A percentile compares a stretch with the other conserved stretches of the same genome.
Conservation (phyloP, 1,284 basidiomycete genomes). For the Mycena citricolor region DNA sequence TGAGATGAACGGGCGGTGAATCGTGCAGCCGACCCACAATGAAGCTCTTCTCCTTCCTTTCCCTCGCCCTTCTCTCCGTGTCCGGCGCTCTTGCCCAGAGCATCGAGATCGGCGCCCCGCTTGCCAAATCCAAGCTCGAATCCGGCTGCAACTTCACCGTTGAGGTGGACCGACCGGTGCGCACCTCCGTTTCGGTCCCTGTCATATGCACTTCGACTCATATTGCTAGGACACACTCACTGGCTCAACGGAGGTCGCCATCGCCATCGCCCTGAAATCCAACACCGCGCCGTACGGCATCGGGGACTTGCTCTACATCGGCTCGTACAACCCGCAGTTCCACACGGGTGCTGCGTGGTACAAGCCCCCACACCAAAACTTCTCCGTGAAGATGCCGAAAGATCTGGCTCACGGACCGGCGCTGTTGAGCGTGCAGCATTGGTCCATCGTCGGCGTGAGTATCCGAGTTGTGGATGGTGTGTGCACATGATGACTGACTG, state of each 20-base stretch:
- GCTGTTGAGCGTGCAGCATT: constrained; percentile 36
- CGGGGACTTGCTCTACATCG: constrained; percentile 46
- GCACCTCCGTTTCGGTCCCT: too few relatives aligned
- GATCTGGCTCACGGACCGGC: constrained; percentile 28
- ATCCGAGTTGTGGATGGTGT: neutral
- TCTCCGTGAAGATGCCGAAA: constrained; percentile 38
- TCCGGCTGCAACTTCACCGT: too few relatives aligned
- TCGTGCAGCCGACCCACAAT: too few relatives aligned
- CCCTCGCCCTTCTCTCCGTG: too few relatives aligned
- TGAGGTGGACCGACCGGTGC: too few relatives aligned
- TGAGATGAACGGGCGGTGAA: too few relatives aligned
- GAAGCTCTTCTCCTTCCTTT: too few relatives aligned
- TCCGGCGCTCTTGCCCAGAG: too few relatives aligned
- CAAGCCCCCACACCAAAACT: constrained; percentile 41
- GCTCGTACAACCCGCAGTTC: constrained; percentile 40
- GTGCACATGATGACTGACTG: neutral
- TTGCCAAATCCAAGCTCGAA: too few relatives aligned
- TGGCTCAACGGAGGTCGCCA: constrained; percentile 40
- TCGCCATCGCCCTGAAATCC: constrained; percentile 46
- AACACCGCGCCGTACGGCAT: constrained; percentile 30
- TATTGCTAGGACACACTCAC: constrained; percentile 36
- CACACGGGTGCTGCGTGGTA: constrained; percentile 20
- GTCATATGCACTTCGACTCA: too few relatives aligned
- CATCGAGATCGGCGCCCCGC: too few relatives aligned
- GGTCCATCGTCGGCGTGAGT: constrained; percentile 40